Base-by-base conservation (phyloP, 495 filamentous ascomycete species). In the Sporormia fimetaria region DNA sequence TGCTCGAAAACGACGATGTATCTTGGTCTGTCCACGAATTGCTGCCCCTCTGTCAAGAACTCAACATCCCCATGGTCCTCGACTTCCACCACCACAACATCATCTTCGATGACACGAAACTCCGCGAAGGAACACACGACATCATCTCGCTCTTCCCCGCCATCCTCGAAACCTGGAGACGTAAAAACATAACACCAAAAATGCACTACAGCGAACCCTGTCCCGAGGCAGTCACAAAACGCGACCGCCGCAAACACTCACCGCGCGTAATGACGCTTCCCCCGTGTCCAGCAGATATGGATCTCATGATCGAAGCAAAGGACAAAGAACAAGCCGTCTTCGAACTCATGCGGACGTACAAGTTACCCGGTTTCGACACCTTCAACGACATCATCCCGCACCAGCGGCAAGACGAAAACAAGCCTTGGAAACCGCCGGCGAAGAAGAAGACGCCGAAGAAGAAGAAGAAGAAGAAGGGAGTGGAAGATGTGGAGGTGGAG, bases 21-120 rank as follows among this genome's bases (percentile, higher is more conserved):
- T 67, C 70, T 29, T 96, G 82, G 81, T 78, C 74, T 29, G 83
- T 95, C 1, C 90, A 96, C 49, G 87, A 96, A 42, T 65, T 96
- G 9, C 67, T 98, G 0, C 88, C 88, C 0, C 68, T 93, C 1
- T 98, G 88, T 61, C 80, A 95, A 59, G 87, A 93, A 53, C 67
- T 96, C 28, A 81, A 87, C 56, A 94, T 98, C 36, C 90, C 88
- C 0, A 63, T 95, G 3, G 87, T 94, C 4, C 75, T 95, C 11
- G 90, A 95, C 60, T 98, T 74, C 50, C 88, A 95, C 50, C 90
- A 98, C 49, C 83, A 95, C 67, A 95, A 95, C 59, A 94, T 96
- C 51, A 66, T 90, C 18, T 92, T 93, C 51, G 80, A 90, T 55
- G 44, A 66, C 2, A 64, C 62, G 6, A 52, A 81, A 42, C 64